Evolutionary conservation across 768 basidiomycete species (phyloP).

Genomic region (Boletus fagicola): DNA sequence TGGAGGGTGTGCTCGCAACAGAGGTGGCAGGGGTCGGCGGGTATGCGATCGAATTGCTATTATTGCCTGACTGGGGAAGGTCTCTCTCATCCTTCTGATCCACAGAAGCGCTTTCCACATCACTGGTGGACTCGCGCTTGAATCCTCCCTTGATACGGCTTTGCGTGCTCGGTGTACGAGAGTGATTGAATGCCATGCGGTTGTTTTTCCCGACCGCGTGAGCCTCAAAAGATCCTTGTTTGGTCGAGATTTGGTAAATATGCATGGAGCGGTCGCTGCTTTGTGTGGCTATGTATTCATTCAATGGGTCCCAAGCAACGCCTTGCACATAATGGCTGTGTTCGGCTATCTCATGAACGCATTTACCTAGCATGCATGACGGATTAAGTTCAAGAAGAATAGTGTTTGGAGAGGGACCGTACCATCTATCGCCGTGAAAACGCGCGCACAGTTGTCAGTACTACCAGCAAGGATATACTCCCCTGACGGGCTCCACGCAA

Average conservation of each 20-base stretch:
- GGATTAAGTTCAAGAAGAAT: not conserved
- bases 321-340: slow-evolving; percentile 98
- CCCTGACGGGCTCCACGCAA: slow-evolving; percentile 96
- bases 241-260: slow-evolving; percentile 79
- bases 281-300: slow-evolving; percentile 97
- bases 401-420: slow-evolving; percentile 18
- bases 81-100: slow-evolving; percentile 51
- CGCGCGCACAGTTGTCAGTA: slow-evolving; percentile 91
- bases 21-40: slow-evolving; percentile 68
- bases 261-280: slow-evolving; percentile 96
- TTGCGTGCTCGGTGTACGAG: slow-evolving; percentile 65
- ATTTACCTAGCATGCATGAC: slow-evolving; percentile 56
- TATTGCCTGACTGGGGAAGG: slow-evolving; percentile 26
- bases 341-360: slow-evolving; percentile 86
- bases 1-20: slow-evolving; percentile 63
- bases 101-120: slow-evolving; percentile 63
- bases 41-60: slow-evolving; percentile 31
- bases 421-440: slow-evolving; percentile 78
- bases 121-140: slow-evolving; percentile 76
- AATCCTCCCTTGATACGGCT: slow-evolving; percentile 55
- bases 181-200: slow-evolving; percentile 64
- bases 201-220: slow-evolving; percentile 90
- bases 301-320: slow-evolving; percentile 97
- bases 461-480: slow-evolving; percentile 95
- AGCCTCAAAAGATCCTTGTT: slow-evolving; percentile 80